Base-by-base conservation (phyloP, 352 stramenopile genomes). In the Phytopythium cucurbitacearum region DNA sequence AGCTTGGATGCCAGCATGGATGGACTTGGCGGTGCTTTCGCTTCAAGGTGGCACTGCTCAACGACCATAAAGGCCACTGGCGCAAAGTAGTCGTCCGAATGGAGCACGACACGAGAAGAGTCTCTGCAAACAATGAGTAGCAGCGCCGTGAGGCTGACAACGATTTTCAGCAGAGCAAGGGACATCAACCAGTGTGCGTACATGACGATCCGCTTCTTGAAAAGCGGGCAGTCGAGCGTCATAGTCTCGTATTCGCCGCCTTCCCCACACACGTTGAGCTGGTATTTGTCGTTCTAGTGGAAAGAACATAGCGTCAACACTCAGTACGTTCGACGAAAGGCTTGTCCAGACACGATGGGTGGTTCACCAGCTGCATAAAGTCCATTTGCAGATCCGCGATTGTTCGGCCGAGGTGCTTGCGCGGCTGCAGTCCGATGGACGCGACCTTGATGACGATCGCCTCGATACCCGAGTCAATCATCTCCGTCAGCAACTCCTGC, bases 161-260 rank as follows among this genome's bases (percentile, higher is more conserved):
- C 28, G 58, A 33, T 12, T 47, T 36, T 46, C 37, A 13, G 4
- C 45, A 59, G 34, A 47, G 21, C 16, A 52, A 39, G 52, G 32
- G 5, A 38, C 4, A 8, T 11, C 4, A 16, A 9, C 16, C 50
- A 48, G 4, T n/a, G 5, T 4, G 2, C 69, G 28, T 88, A 94
- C 80, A 97, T 79, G 44, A 95, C 82, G 51, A 98, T 95, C 12
- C 90, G 76, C 61, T 97, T 92, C 57, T 96, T 92, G 56, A 99
- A 98, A 3, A 97, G 71, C 28, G 94, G 92, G 64, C 90, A 99
- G 79, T 99, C 94, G n/a, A 99, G 66, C 28, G 98, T 98, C 34
- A 99, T 76, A 2, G 96, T 98, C 79, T 99, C 97, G 80, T 99
- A 99, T 71, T 99, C 97, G 15, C 97, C 97, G 39, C 97, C 97